These are phyloP conservation scores for Cryptococcus hybrid DNA, from an alignment of 1,284 basidiomycete genomes.

Conservation along the genomic window DNA sequence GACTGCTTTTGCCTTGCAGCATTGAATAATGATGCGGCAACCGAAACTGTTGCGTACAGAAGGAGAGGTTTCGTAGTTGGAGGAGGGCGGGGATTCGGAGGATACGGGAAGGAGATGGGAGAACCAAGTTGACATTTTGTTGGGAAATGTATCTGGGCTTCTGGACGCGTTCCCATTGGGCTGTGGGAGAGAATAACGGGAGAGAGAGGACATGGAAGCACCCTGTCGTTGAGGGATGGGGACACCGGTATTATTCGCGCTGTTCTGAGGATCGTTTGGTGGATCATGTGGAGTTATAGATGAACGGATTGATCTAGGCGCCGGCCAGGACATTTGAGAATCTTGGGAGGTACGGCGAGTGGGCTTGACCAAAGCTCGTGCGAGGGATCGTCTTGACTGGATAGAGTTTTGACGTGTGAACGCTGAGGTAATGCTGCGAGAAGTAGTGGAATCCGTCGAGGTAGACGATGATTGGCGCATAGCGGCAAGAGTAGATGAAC, in stretches of 20 bases:
- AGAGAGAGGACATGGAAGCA: conserved; percentile 33
- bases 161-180: conserved; percentile 13
- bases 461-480: conserved; percentile 37
- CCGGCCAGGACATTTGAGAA: conserved; percentile 29
- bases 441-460: conserved; percentile 23
- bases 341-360: conserved; percentile 31
- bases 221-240: conserved; percentile 30
- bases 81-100: conserved; percentile 13
- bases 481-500: conserved; percentile 15
- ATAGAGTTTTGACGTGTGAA: conserved; percentile 16
- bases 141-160: conserved; percentile 22
- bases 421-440: conserved; percentile 11
- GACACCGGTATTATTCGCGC: conserved; percentile 15
- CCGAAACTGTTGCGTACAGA: conserved; percentile 34
- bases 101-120: conserved; percentile 37
- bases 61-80: not conserved
- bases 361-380: conserved; percentile 6
- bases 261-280: conserved; percentile 8
- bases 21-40: conserved; percentile 40
- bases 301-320: conserved; percentile 17
- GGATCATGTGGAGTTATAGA: not conserved
- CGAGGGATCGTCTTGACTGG: conserved; percentile 10
- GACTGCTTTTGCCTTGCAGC: conserved; percentile 47
- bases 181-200: conserved; percentile 29
- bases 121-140: conserved; percentile 45